A percentile compares a stretch with the other conserved stretches of the same genome.
These are phyloP conservation scores for Luvunga scandens DNA, from an alignment of 345 rosid species.

Conservation along the genomic window DNA sequence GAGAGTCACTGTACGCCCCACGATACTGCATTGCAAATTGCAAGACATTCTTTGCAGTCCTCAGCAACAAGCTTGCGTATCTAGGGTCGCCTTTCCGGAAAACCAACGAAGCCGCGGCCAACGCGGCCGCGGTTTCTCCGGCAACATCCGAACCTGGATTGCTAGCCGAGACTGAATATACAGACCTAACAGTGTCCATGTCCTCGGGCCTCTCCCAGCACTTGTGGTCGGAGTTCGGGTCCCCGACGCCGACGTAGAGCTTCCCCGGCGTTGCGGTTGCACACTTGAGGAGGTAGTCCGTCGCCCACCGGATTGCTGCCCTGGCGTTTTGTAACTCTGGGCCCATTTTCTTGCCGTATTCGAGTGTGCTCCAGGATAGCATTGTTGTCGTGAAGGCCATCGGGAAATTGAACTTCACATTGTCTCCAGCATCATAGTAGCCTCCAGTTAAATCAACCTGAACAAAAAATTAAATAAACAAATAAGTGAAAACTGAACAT, in stretches of 20 bases:
- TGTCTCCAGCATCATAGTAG: slow-evolving; percentile 94
- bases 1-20: slow-evolving; percentile 82
- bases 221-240: slow-evolving; percentile 82
- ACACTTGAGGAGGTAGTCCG: slow-evolving; percentile 82
- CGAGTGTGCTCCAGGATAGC: slow-evolving; percentile 86
- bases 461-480: not conserved
- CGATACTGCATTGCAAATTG: slow-evolving; percentile 72
- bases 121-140: slow-evolving; percentile 80
- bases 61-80: slow-evolving; percentile 49
- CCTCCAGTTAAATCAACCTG: slow-evolving; percentile 91
- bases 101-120: slow-evolving; percentile 92
- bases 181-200: slow-evolving; percentile 76
- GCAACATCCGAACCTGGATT: slow-evolving; percentile 94
- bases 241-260: slow-evolving; percentile 91
- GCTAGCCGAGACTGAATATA: slow-evolving; percentile 67
- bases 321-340: slow-evolving; percentile 52
- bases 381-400: slow-evolving; percentile 94
- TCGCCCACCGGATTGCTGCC: slow-evolving; percentile 76
- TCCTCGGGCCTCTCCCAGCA: slow-evolving; percentile 98
- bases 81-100: slow-evolving; percentile 55
- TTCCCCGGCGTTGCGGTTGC: slow-evolving; percentile 70
- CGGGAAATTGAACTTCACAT: slow-evolving; percentile 86
- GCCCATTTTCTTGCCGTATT: slow-evolving; percentile 74
- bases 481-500: not conserved
- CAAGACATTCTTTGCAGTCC: slow-evolving; percentile 63